Evolutionary conservation across 2,329 filamentous ascomycete genomes (phyloP), one percentile per base, ranked within the genome.

Genomic region (Cladosporium phlei): DNA sequence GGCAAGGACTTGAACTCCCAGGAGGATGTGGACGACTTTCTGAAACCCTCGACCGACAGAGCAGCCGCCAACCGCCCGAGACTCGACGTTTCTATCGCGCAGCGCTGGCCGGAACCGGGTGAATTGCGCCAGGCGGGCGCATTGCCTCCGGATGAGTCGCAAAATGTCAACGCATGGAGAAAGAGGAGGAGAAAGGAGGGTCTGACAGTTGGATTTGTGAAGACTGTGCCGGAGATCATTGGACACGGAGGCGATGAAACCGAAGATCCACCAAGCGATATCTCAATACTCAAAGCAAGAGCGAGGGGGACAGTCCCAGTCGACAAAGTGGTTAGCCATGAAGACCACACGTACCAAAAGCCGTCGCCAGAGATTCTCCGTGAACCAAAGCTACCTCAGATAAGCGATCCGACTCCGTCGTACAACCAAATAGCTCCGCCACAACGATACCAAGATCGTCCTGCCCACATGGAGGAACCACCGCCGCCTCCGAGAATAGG

Each of bases 171-270:
- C 19, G 46, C 66, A 14, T 59, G 52, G 39, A 56, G 50, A 24
- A 69, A 53, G 52, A 66, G 57, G 55, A 64, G 70, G 57, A 72
- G 69, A 46, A 79, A 77, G 60, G 86, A 87, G 65, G 85, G 85
- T 8, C 71, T 93, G 51, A 72, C 72, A 4, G 90, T 96, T 27
- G 79, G 75, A 47, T 96, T 96, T 59, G 78, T 77, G 43, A 80
- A 86, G 55, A 77, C 76, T 8, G 74, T 77, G 46, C 89, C 90
- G 5, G 85, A 88, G 37, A 68, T 95, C 52, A 96, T 97, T 60
- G 91, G 91, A 37, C 84, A 91, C 66, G 91, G 91, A 48, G 91
- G 91, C 25, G 91, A 96, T 60, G 89, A 95, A 65, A 84, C 85
- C 46, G 82, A 86, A 45, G 70, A 77, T 7, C 86, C 86, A 2